Conservation (phyloP, 1,284 basidiomycete species). For the Ustilago lituana region DNA sequence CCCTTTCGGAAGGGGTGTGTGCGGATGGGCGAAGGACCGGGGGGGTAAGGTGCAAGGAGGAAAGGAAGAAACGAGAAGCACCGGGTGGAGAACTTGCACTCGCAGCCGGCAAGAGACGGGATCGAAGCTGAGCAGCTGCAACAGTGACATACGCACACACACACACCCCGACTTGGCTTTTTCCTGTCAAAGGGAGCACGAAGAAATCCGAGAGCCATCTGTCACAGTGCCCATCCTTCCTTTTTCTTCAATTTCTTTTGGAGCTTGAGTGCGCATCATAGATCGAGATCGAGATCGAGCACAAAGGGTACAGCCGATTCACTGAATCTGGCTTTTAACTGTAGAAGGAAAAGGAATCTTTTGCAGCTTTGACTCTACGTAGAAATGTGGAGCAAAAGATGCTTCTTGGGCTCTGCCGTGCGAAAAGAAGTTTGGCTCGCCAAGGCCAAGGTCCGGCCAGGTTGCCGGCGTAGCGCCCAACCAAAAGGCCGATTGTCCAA, state of each 20-base stretch:
- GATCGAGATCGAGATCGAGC: too few species aligned
- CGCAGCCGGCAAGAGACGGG: slow-evolving; percentile 10
- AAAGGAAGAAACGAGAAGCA: slow-evolving; percentile 1
- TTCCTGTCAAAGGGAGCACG: slow-evolving; percentile 16
- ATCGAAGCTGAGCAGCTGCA: neutral
- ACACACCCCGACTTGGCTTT: too few species aligned
- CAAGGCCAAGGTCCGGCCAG: slow-evolving; percentile 10
- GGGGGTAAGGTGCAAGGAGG: neutral
- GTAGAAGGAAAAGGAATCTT: slow-evolving; percentile 5
- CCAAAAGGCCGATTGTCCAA: too few species aligned
- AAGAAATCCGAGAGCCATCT: too few species aligned
- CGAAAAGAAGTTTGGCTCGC: slow-evolving; percentile 20
- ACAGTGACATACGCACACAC: slow-evolving; percentile 6
- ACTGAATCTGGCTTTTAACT: too few species aligned
- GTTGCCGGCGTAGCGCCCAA: slow-evolving; percentile 7
- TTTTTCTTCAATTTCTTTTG: too few species aligned
- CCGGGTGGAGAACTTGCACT: neutral
- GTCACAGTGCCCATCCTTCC: too few species aligned
- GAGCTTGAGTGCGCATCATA: too few species aligned
- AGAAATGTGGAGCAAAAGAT: slow-evolving; percentile 10
- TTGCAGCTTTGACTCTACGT: too few species aligned
- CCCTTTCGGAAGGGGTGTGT: neutral
- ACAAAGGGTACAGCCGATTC: slow-evolving; percentile 3
- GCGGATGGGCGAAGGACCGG: neutral
- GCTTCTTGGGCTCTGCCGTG: slow-evolving; percentile 15